phyloP scores from a whole-genome alignment of 2,329 filamentous ascomycete species.

The Dichotomopilus funicola region DNA sequence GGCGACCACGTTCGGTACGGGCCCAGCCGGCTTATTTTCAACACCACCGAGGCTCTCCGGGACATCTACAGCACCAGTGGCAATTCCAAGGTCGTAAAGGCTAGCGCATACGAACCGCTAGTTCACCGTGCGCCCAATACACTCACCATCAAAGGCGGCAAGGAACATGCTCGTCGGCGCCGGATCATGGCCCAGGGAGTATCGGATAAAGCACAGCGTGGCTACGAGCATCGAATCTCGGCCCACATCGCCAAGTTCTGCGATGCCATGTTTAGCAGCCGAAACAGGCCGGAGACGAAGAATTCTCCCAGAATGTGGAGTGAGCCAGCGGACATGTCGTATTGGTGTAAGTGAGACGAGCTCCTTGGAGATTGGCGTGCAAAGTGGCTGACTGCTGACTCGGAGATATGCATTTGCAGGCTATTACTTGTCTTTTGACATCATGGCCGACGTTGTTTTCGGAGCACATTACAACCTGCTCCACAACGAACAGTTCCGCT shows the following conservation, averaged over 20 bases:
- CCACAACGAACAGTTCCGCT: not conserved
- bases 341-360: constrained; percentile 1
- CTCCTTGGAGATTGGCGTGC: not conserved
- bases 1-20: constrained; percentile 2
- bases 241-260: constrained; percentile 1
- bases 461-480: constrained; percentile 1
- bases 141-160: constrained; percentile 1
- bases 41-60: not conserved
- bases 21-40: not conserved
- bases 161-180: constrained; percentile 1
- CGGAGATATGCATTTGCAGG: not conserved
- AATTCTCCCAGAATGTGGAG: not conserved
- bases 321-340: not conserved
- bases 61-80: not conserved
- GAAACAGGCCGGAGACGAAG: not conserved
- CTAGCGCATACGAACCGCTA: not conserved
- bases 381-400: not conserved
- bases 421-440: constrained; percentile 1
- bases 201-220: not conserved
- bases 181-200: constrained; percentile 2
- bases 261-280: not conserved
- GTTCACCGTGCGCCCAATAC: constrained; percentile 1
- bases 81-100: not conserved
- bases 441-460: constrained; percentile 3
- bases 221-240: constrained; percentile 1